Evolutionary conservation across 441 rosid species (phyloP).

Genomic region (Flueggea neowawraea): DNA sequence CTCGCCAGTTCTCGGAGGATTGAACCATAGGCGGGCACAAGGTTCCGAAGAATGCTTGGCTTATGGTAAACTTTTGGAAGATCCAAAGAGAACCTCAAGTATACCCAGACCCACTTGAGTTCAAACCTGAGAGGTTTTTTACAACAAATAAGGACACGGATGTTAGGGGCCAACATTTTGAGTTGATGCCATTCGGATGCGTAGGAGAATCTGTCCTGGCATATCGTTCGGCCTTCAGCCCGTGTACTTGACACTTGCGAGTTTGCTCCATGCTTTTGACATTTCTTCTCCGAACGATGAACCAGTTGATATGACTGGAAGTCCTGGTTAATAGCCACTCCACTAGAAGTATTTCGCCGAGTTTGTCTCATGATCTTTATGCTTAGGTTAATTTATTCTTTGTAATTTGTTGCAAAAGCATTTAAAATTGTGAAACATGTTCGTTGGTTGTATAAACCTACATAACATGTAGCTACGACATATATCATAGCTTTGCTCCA

Average conservation of each 20-base stretch:
- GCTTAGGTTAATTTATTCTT: no score
- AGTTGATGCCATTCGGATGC: slow-evolving; percentile 33
- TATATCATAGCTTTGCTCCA: no score
- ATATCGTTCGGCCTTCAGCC: slow-evolving; percentile 18
- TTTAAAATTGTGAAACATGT: no score
- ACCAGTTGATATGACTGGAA: no score
- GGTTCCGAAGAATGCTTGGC: background rate
- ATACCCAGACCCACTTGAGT: slow-evolving; percentile 25
- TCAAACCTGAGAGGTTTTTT: slow-evolving; percentile 39
- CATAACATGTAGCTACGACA: no score
- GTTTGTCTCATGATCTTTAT: no score
- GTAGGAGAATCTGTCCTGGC: slow-evolving; percentile 47
- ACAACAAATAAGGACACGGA: slow-evolving; percentile 21
- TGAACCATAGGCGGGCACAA: background rate
- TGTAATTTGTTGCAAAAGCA: no score
- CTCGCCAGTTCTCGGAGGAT: background rate
- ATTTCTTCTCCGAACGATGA: background rate
- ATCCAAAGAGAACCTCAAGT: slow-evolving; percentile 36
- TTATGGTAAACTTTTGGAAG: slow-evolving; percentile 41
- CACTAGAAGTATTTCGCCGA: no score
- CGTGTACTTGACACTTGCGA: slow-evolving; percentile 26
- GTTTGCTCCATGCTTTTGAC: slow-evolving; percentile 40
- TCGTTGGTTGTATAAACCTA: no score
- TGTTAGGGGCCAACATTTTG: slow-evolving; percentile 24
- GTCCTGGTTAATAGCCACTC: no score